Evolutionary conservation across 129 eudicot species (phyloP), one percentile per base, ranked within the genome.

Genomic region (Artemisia tridentata): DNA sequence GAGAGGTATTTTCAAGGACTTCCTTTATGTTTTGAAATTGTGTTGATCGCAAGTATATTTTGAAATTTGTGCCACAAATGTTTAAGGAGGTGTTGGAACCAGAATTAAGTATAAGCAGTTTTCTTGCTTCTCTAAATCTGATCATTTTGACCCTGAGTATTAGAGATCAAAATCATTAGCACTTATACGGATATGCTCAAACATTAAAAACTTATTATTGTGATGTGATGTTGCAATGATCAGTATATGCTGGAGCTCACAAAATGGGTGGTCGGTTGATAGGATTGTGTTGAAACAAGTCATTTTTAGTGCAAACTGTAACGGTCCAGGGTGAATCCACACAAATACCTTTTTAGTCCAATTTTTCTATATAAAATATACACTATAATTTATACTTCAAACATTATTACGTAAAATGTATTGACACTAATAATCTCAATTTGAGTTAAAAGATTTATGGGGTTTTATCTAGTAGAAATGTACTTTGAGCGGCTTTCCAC

Each of bases 1-100:
- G 75, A 90, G 77, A 95, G 99, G 99, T 95, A 82, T 52, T 2
- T 72, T 20, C 14, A 7, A 21, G 23, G 50, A 27, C 3, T 8
- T 55, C 20, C 5, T 61, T 20, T 70, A 13, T 41, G 13, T 18
- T 27, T 45, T 72, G 13, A 59, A 58, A 18, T 41, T 46, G 68
- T 49, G 41, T 46, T 11, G 31, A 45, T 56, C 48, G 11, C 25
- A 21, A 11, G 11, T 23, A 16, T 45, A 27, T 48, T 10, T n/a
- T 58, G 14, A 20, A 58, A 25, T 59, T 23, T 72, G 67, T 45
- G 46, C 18, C 60, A 23, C 59, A 46, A 7, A 15, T 46, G 64
- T 55, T 69, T 34, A 54, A 34, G 74, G 7, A 69, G 27, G 41
- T 41, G 52, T 31, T 69, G 20, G 38, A 20, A 4, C 19, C 45